phyloP scores from a whole-genome alignment of 257 asterid species.

The Dorcoceras hygrometricum region DNA sequence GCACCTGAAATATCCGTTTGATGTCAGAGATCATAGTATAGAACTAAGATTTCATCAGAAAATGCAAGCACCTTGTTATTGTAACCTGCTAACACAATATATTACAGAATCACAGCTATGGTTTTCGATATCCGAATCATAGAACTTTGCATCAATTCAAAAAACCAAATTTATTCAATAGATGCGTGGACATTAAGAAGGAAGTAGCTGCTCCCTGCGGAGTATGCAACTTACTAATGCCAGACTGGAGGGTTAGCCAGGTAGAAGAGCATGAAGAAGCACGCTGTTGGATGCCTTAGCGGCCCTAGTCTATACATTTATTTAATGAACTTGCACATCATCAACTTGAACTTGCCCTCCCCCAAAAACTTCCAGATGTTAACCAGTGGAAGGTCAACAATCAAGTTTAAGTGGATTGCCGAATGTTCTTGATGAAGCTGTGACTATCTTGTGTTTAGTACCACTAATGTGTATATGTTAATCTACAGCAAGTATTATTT shows the following conservation, averaged over 20 bases:
- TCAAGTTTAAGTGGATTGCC: background rate
- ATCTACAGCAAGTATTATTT: background rate
- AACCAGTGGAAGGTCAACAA: constrained; percentile 12
- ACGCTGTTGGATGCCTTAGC: background rate
- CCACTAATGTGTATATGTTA: background rate
- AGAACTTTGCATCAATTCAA: constrained; percentile 9
- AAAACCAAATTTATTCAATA: background rate
- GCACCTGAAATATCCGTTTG: constrained; percentile 51
- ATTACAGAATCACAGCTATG: background rate
- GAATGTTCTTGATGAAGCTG: background rate
- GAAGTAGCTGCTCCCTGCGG: background rate
- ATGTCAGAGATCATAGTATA: constrained; percentile 27
- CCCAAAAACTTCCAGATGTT: background rate
- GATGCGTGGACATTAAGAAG: background rate
- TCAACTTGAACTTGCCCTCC: background rate
- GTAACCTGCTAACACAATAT: background rate
- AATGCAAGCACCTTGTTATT: background rate
- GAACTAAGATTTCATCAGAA: background rate
- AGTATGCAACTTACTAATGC: background rate
- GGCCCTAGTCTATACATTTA: background rate
- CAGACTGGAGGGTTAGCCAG: background rate
- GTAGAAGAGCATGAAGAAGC: background rate
- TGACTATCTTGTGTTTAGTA: background rate
- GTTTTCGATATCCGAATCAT: background rate
- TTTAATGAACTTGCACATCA: constrained; percentile 1